Percentiles rank a stretch among this genome's conserved stretches.
Evolutionary conservation across 1,284 basidiomycete species (phyloP).

Genomic region (Megacollybia platyphylla): DNA sequence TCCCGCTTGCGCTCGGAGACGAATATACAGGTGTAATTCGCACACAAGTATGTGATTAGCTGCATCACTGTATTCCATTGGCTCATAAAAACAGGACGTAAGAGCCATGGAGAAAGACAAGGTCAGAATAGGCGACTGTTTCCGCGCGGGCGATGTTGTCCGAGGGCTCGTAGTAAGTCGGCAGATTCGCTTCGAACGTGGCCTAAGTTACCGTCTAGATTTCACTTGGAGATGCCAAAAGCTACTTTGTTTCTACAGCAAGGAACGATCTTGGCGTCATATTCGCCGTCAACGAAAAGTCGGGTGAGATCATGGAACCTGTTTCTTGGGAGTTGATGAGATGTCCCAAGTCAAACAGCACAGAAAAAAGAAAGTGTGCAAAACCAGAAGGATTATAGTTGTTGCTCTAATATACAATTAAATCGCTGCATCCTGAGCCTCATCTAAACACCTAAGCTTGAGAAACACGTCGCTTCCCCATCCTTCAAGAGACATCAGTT

Average conservation of each 20-base stretch:
- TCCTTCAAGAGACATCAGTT: constrained; percentile 67
- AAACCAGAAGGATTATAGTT: constrained; percentile 59
- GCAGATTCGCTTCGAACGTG: neutral
- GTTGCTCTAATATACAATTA: constrained; percentile 3
- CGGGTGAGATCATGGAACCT: constrained; percentile 71
- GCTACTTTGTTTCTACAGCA: constrained; percentile 92
- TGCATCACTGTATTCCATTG: too few species aligned
- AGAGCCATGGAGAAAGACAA: constrained; percentile 86
- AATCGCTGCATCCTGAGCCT: constrained; percentile 44
- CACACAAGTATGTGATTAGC: neutral
- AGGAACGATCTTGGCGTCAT: constrained; percentile 90
- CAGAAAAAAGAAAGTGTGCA: constrained; percentile 83
- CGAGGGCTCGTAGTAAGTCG: constrained; percentile 78
- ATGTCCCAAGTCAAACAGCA: constrained; percentile 68
- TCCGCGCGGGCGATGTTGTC: constrained; percentile 81
- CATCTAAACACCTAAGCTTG: constrained; percentile 60
- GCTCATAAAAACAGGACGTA: constrained; percentile 62
- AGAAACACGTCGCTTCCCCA: constrained; percentile 78
- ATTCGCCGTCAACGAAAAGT: constrained; percentile 71
- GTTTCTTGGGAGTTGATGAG: constrained; percentile 90
- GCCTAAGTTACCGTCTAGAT: constrained; percentile 36
- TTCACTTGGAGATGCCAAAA: constrained; percentile 84
- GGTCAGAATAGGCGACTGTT: constrained; percentile 89
- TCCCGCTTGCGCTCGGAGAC: constrained; percentile 82
- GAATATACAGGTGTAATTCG: constrained; percentile 92